Conservation (phyloP, 495 filamentous ascomycete genomes). For the Tuber brumale region DNA sequence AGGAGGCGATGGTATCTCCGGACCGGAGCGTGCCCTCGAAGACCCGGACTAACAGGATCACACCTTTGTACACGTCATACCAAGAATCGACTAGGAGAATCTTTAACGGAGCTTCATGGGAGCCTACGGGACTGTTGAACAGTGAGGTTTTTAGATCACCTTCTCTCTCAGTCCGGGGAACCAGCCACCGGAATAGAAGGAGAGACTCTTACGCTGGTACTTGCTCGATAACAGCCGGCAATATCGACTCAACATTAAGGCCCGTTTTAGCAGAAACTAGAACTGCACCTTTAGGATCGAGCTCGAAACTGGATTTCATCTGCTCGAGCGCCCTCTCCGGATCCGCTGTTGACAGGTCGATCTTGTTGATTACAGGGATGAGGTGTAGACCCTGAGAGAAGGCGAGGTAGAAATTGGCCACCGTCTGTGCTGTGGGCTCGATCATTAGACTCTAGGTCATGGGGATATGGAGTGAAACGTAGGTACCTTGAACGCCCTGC, state of each 20-base stretch:
- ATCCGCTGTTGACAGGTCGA: conserved; percentile 84
- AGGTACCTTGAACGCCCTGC: conserved; percentile 41
- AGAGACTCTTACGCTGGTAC: conserved; percentile 58
- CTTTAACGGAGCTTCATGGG: conserved; percentile 57
- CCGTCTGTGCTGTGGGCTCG: conserved; percentile 44
- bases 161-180: not conserved
- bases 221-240: conserved; percentile 77
- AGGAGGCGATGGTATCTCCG: conserved; percentile 75
- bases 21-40: conserved; percentile 81
- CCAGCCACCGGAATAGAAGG: not conserved
- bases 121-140: conserved; percentile 42
- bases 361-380: conserved; percentile 92
- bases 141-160: not conserved
- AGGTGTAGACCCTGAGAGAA: conserved; percentile 83
- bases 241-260: conserved; percentile 66
- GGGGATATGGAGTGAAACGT: not conserved
- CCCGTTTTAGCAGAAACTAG: conserved; percentile 92
- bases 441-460: conserved; percentile 10
- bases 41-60: conserved; percentile 82
- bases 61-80: conserved; percentile 93
- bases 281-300: conserved; percentile 74
- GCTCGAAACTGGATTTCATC: conserved; percentile 75
- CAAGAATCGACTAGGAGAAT: conserved; percentile 93
- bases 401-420: conserved; percentile 95
- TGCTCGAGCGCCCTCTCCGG: conserved; percentile 76